Evolutionary conservation across 306 rosid species (phyloP), one percentile per base, ranked within the genome.

Genomic region (Gillenia trifoliata): DNA sequence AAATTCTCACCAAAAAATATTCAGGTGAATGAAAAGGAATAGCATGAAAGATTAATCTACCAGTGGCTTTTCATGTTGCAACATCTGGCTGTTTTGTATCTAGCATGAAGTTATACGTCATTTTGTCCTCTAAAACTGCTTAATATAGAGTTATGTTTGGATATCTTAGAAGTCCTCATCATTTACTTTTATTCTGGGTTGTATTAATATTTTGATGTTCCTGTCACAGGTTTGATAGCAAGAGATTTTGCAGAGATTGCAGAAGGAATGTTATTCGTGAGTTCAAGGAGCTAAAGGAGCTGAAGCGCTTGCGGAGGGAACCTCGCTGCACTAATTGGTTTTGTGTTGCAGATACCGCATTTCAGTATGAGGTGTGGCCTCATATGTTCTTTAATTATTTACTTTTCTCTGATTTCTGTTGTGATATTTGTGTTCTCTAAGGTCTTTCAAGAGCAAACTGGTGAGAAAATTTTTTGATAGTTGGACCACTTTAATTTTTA

Each of bases 171-270:
- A 60, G 30, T 54, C 61, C 76, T 29, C 8, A 52, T 30, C 61
- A 33, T 31, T 54, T 59, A 29, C 62, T 49, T 26, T 57, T 36
- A 6, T 80, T 76, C 56, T 49, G 25, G 23, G 63, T 78, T 83
- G 43, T 68, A 68, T 76, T 78, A 83, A 76, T 41, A 72, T 66
- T 72, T 66, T 78, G 34, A 60, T 64, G 71, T 81, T 79, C 75
- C 36, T 76, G 72, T 83, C 74, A 72, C 91, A 95, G 99, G 92
- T 95, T 95, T 86, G 99, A 95, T 75, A 95, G 98, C 98, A 95
- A 95, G 93, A 95, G 99, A 77, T 95, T 95, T 83, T 95, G 99
- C 82, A 81, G 99, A 92, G 98, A 95, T 74, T 95, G 99, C 86
- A 90, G 99, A 85, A 90, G 97, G 82, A 95, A 95, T 85, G 99